Evolutionary conservation across 805 yeast genomes (phyloP).

Genomic region (Teunomyces stri): DNA sequence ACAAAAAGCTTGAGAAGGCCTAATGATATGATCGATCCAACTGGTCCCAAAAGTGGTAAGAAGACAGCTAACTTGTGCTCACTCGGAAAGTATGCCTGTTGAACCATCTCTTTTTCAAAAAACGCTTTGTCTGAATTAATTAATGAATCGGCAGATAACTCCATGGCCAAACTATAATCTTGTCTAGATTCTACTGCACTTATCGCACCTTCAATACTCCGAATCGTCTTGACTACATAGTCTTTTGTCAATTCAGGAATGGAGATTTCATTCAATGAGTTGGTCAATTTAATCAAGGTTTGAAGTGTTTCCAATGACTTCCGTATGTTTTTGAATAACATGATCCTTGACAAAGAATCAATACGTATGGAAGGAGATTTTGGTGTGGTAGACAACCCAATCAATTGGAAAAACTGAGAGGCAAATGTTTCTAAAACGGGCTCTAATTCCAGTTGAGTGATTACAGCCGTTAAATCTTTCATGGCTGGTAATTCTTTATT

Average conservation of each 20-base stretch:
- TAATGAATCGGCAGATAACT: slow-evolving; percentile 54
- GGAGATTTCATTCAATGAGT: slow-evolving; percentile 73
- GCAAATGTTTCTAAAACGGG: slow-evolving; percentile 68
- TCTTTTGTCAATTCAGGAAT: slow-evolving; percentile 70
- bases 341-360: slow-evolving; percentile 62
- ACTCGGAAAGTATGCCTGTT: slow-evolving; percentile 90
- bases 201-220: slow-evolving; percentile 37
- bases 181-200: slow-evolving; percentile 20
- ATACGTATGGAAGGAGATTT: slow-evolving; percentile 60
- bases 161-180: slow-evolving; percentile 29
- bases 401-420: slow-evolving; percentile 66
- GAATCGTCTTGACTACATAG: slow-evolving; percentile 55
- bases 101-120: slow-evolving; percentile 92
- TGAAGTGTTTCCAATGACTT: slow-evolving; percentile 66
- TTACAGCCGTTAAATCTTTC: slow-evolving; percentile 13
- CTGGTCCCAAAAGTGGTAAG: slow-evolving; percentile 85
- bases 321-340: slow-evolving; percentile 55
- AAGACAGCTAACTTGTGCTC: slow-evolving; percentile 95
- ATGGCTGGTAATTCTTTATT: slow-evolving; percentile 34
- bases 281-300: slow-evolving; percentile 68
- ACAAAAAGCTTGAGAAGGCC: slow-evolving; percentile 48
- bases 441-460: slow-evolving; percentile 46
- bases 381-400: slow-evolving; percentile 65
- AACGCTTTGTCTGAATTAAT: slow-evolving; percentile 71
- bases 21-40: slow-evolving; percentile 58